These are phyloP conservation scores for Diaporthe amygdali DNA, from an alignment of 2,329 filamentous ascomycete genomes.

Conservation along the genomic window DNA sequence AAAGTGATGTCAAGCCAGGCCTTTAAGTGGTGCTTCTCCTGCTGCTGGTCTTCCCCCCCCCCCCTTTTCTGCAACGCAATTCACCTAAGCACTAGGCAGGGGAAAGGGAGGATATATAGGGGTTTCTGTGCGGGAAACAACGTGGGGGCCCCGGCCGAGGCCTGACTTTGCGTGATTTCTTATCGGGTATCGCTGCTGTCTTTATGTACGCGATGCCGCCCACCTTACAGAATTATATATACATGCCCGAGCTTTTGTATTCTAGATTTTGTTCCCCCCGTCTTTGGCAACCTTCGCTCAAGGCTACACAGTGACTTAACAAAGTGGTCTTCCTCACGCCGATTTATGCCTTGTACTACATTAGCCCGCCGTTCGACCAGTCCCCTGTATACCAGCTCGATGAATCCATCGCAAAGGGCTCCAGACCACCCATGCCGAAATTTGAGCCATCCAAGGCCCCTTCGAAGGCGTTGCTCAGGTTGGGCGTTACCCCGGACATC, in stretches of 20 bases:
- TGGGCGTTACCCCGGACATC: slow-evolving; percentile 29
- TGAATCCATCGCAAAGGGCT: slow-evolving; percentile 31
- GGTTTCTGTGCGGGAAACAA: background rate
- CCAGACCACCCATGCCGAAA: slow-evolving; percentile 33
- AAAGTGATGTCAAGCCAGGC: background rate
- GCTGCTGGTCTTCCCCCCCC: background rate
- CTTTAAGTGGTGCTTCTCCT: background rate
- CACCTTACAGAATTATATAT: background rate
- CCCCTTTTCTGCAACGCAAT: background rate
- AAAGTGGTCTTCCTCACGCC: too few species aligned
- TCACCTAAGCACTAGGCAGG: background rate
- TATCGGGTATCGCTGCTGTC: background rate
- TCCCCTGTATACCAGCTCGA: slow-evolving; percentile 26
- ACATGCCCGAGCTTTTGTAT: background rate
- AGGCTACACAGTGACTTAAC: too few species aligned
- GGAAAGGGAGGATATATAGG: background rate
- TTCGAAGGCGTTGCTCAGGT: slow-evolving; percentile 40
- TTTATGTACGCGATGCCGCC: background rate
- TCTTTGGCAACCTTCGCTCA: background rate
- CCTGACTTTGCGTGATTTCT: slow-evolving; percentile 5
- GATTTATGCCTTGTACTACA: background rate
- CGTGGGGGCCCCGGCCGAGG: background rate
- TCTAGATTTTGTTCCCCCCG: background rate
- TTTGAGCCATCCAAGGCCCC: slow-evolving; percentile 39
- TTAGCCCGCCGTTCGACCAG: slow-evolving; percentile 24